Percentiles rank a stretch among this genome's conserved stretches.
These are phyloP conservation scores for Debaryomycetaceae sp. DNA, from an alignment of 1,139 yeast species.

Conservation along the genomic window DNA sequence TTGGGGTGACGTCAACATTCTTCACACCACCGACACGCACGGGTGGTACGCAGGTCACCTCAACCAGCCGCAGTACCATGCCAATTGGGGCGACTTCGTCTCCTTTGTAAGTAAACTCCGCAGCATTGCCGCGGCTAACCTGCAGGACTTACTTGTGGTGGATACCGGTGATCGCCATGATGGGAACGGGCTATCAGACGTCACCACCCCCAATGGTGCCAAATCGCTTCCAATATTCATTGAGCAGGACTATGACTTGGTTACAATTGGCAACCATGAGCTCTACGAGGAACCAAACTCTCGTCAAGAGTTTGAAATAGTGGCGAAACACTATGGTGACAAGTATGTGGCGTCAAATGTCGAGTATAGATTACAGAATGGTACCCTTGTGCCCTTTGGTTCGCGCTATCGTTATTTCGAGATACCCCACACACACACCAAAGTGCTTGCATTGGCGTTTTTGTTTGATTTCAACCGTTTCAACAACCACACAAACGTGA, in stretches of 20 bases:
- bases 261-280: constrained; percentile 92
- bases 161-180: constrained; percentile 96
- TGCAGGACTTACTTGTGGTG: constrained; percentile 64
- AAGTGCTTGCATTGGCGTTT: constrained; percentile 72
- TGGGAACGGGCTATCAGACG: constrained; percentile 87
- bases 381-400: constrained; percentile 63
- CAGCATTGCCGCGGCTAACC: constrained; percentile 35
- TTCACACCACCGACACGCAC: constrained; percentile 95
- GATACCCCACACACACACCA: constrained; percentile 50
- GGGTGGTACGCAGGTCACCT: constrained; percentile 92
- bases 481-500: constrained; percentile 60
- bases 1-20: constrained; percentile 72
- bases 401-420: constrained; percentile 57
- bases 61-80: constrained; percentile 69
- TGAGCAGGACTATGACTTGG: constrained; percentile 66
- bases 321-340: constrained; percentile 58
- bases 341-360: constrained; percentile 80
- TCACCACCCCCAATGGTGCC: constrained; percentile 67
- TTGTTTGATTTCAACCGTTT: constrained; percentile 69
- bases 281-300: constrained; percentile 70
- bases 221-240: constrained; percentile 61
- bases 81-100: constrained; percentile 90
- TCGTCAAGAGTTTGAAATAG: constrained; percentile 55
- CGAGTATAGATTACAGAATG: constrained; percentile 50
- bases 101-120: constrained; percentile 58